Base-by-base conservation (phyloP, 768 basidiomycete species). In the Mycena metata region DNA sequence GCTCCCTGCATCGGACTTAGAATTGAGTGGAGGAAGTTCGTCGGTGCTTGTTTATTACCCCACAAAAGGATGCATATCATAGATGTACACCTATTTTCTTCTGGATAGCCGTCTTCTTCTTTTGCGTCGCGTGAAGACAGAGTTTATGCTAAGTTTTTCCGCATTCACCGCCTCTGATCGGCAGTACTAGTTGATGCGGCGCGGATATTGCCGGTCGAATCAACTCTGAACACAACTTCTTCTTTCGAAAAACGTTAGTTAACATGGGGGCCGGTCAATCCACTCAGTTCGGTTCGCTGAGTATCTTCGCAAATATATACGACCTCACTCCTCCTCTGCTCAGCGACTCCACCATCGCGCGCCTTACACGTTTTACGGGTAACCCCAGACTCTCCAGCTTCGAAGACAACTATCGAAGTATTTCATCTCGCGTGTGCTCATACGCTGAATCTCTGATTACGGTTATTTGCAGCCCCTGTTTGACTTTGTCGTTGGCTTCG, bases 401-500 rank as follows among this genome's bases (percentile, higher is more conserved):
- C 94, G 0, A 85, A 90, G 66, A 94, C 95, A 0, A 87, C 85
- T 60, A 90, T 96, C 51, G 94, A 93, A 66, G 70, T 72, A 61
- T 33, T 39, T 42, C 36, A 33, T 55, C 60, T 43, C 51, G n/a
- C n/a, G 11, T 26, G 19, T 23, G 9, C 30, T 23, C 60, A 30
- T 30, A 6, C 19, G 41, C 41, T 58, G 45, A n/a, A 47, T 76
- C 87, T 87, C 84, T n/a, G n/a, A 90, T 92, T 9, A 50, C n/a
- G 2, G 19, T 36, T 15, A 15, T 12, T 9, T 46, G 35, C 16
- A 72, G 76, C 94, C 97, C 4, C 96, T 96, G 82, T 99, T 99
- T 74, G 98, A 99, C 83, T 99, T 98, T 77, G 88, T 99, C 23
- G 90, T 98, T 46, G 98, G 97, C 12, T 92, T 95, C 64, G 90